Conservation (phyloP, 768 basidiomycete genomes). For the Lanmaoa pseudosensibilis region DNA sequence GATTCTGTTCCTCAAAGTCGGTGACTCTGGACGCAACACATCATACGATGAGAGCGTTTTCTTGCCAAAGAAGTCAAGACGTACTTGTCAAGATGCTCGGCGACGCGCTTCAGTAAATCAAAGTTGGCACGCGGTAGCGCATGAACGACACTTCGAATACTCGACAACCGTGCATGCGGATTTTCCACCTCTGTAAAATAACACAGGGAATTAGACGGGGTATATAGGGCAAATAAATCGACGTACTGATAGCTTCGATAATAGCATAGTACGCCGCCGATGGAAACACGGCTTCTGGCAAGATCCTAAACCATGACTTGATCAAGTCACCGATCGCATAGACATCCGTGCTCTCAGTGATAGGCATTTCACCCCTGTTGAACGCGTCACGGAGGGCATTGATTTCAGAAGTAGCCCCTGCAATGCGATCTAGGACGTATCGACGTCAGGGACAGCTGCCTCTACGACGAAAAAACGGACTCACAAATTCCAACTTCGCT, state of each 20-base stretch:
- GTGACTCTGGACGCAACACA: slow-evolving; percentile 59
- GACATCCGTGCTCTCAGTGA: slow-evolving; percentile 63
- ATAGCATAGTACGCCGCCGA: slow-evolving; percentile 63
- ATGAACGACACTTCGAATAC: slow-evolving; percentile 68
- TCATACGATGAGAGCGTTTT: neutral
- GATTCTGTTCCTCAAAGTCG: slow-evolving; percentile 84
- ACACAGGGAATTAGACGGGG: slow-evolving; percentile 4
- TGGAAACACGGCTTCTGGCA: slow-evolving; percentile 81
- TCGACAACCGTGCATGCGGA: slow-evolving; percentile 61
- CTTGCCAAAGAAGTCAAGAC: slow-evolving; percentile 14
- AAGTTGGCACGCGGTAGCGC: slow-evolving; percentile 71
- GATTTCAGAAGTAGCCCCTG: slow-evolving; percentile 72
- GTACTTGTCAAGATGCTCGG: slow-evolving; percentile 81
- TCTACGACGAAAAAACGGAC: slow-evolving; percentile 26
- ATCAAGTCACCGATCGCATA: slow-evolving; percentile 82
- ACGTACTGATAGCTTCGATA: slow-evolving; percentile 70
- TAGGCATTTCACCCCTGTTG: slow-evolving; percentile 70
- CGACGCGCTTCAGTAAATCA: slow-evolving; percentile 73
- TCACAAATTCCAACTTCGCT: slow-evolving; percentile 82
- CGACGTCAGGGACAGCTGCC: neutral
- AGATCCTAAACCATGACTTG: slow-evolving; percentile 82
- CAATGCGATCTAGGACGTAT: slow-evolving; percentile 65
- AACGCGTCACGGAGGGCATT: slow-evolving; percentile 70
- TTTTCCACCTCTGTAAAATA: slow-evolving; percentile 63
- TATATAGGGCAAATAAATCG: neutral